Conservation (phyloP, 352 stramenopile genomes). For the Aphanomyces astaci region DNA sequence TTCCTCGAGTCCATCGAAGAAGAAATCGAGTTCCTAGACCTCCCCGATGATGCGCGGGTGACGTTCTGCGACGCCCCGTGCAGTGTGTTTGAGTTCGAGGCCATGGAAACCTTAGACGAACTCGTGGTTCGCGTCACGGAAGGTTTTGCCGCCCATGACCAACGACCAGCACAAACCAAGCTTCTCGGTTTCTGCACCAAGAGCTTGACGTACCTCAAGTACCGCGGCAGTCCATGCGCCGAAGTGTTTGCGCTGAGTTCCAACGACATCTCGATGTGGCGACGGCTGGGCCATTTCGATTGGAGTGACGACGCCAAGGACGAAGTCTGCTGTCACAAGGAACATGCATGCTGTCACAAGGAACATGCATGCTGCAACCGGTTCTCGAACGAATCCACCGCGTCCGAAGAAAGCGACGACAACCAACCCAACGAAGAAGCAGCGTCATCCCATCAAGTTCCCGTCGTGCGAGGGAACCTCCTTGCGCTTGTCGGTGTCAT, state of each 20-base stretch:
- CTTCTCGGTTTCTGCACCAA: slow-evolving; percentile 15
- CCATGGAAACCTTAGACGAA: slow-evolving; percentile 10
- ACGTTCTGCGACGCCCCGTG: not conserved
- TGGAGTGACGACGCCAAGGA: not conserved
- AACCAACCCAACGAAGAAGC: not conserved
- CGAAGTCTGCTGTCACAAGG: not conserved
- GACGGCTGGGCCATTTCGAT: slow-evolving; percentile 6
- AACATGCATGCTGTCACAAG: not conserved
- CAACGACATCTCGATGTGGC: slow-evolving; percentile 20
- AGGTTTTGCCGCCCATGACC: not conserved
- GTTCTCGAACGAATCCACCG: slow-evolving; percentile 2
- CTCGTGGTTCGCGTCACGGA: slow-evolving; percentile 9
- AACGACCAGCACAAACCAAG: slow-evolving; percentile 11
- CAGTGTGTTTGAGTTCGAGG: not conserved
- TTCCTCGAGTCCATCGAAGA: slow-evolving; percentile 3
- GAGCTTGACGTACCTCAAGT: slow-evolving; percentile 18
- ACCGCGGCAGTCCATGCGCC: slow-evolving; percentile 16
- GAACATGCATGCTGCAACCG: not conserved
- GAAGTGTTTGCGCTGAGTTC: slow-evolving; percentile 16
- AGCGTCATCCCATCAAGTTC: not conserved
- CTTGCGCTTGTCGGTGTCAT: slow-evolving; percentile 7
- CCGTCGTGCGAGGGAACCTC: not conserved
- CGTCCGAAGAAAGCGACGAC: slow-evolving; percentile 8
- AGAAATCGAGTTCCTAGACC: not conserved
- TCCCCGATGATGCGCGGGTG: not conserved